phyloP scores from a whole-genome alignment of 768 basidiomycete genomes.

The Lactarius sanguifluus region DNA sequence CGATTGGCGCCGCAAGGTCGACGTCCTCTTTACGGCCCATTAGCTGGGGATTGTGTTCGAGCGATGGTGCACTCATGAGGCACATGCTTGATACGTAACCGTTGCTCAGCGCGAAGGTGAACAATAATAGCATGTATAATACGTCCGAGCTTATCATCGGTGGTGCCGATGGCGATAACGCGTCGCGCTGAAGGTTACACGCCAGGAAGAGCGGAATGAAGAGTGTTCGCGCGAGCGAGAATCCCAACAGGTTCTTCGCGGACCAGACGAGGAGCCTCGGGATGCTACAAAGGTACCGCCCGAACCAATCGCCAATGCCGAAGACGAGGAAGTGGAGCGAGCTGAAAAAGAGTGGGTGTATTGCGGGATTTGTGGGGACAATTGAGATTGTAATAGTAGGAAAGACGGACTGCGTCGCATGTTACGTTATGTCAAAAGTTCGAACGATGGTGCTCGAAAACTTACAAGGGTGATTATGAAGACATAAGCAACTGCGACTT shows the following conservation, averaged over 20 bases:
- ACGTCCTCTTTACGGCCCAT: constrained; percentile 72
- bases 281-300: constrained; percentile 67
- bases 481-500: constrained; percentile 71
- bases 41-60: constrained; percentile 74
- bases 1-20: constrained; percentile 81
- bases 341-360: constrained; percentile 82
- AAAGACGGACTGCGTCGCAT: constrained; percentile 65
- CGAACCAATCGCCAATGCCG: constrained; percentile 69
- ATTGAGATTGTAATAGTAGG: constrained; percentile 85
- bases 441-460: constrained; percentile 12
- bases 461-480: constrained; percentile 80
- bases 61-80: constrained; percentile 81
- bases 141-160: constrained; percentile 71
- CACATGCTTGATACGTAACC: constrained; percentile 77
- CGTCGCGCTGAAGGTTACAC: constrained; percentile 71
- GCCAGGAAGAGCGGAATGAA: constrained; percentile 88
- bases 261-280: constrained; percentile 70
- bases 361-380: constrained; percentile 57
- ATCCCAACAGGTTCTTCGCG: constrained; percentile 54
- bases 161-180: constrained; percentile 33
- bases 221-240: constrained; percentile 69
- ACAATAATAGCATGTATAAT: constrained; percentile 70
- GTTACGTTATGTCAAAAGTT: constrained; percentile 14
- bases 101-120: constrained; percentile 74
- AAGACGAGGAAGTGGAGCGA: constrained; percentile 76